Percentiles rank a stretch among this genome's conserved stretches.
Evolutionary conservation across 257 asterid genomes (phyloP).

Genomic region (Solanum arcanum): DNA sequence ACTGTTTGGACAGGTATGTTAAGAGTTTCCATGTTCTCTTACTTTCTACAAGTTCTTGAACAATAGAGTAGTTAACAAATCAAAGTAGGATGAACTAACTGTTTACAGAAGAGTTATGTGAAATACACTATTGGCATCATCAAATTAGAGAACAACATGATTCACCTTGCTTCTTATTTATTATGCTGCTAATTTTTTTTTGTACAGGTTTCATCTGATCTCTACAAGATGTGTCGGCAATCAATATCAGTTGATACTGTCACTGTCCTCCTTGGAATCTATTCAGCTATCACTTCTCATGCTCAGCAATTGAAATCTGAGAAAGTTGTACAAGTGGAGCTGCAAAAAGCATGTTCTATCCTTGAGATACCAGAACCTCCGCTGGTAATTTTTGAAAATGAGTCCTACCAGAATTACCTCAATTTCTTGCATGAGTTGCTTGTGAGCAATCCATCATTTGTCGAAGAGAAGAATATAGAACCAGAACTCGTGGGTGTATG

Average conservation of each 20-base stretch:
- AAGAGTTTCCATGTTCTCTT: background rate
- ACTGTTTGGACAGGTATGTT: background rate
- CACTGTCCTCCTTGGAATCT: slow-evolving; percentile 29
- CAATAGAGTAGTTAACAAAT: background rate
- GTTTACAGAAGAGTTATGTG: background rate
- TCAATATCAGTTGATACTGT: slow-evolving; percentile 33
- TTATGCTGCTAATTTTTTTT: background rate
- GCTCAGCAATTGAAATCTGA: slow-evolving; percentile 65
- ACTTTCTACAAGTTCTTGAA: background rate
- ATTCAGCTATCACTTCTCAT: slow-evolving; percentile 55
- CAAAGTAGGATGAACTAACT: background rate
- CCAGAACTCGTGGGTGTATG: slow-evolving; percentile 64
- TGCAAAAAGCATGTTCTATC: slow-evolving; percentile 58
- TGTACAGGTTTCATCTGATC: slow-evolving; percentile 70
- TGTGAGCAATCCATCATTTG: slow-evolving; percentile 25
- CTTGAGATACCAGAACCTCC: slow-evolving; percentile 88
- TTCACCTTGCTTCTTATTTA: background rate
- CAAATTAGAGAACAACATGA: background rate
- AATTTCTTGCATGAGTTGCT: slow-evolving; percentile 62
- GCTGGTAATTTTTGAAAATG: slow-evolving; percentile 81
- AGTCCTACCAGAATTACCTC: slow-evolving; percentile 57
- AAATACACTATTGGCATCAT: background rate
- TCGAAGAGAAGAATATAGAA: slow-evolving; percentile 50
- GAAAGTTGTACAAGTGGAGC: slow-evolving; percentile 34
- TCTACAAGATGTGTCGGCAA: slow-evolving; percentile 57